phyloP scores from a whole-genome alignment of 345 rosid species.

The Punica granatum region DNA sequence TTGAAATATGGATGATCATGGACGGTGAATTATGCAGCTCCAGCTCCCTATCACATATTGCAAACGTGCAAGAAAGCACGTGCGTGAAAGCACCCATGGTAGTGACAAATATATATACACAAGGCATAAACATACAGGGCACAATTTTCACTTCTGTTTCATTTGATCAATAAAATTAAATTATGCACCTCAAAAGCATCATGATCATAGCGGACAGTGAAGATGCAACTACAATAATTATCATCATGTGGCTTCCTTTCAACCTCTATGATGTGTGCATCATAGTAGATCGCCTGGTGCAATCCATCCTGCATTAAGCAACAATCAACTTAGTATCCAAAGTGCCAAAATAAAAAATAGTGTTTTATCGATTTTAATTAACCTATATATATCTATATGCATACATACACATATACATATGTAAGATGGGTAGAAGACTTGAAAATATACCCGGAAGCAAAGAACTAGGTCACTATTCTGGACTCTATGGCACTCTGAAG shows the following conservation, averaged over 20 bases:
- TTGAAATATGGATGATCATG: not conserved
- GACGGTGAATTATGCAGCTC: not conserved
- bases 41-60: not conserved
- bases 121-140: not conserved
- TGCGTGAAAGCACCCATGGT: not conserved
- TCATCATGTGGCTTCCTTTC: slow-evolving; percentile 44
- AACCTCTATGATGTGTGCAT: slow-evolving; percentile 54
- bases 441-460: slow-evolving; percentile 55
- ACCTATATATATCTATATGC: not conserved
- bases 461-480: slow-evolving; percentile 60
- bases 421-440: not conserved
- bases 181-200: slow-evolving; percentile 41
- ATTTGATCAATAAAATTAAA: not conserved
- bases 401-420: too few species aligned
- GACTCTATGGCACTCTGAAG: slow-evolving; percentile 63
- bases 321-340: not conserved
- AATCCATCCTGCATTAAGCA: slow-evolving; percentile 41
- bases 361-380: not conserved
- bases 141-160: not conserved
- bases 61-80: not conserved
- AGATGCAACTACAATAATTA: slow-evolving; percentile 44
- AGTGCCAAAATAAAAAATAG: not conserved
- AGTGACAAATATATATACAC: not conserved
- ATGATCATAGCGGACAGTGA: slow-evolving; percentile 46
- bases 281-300: slow-evolving; percentile 50